A percentile compares a stretch with the other conserved stretches of the same genome.
phyloP scores from a whole-genome alignment of 805 yeast genomes.

The Kuraishia piskuri region DNA sequence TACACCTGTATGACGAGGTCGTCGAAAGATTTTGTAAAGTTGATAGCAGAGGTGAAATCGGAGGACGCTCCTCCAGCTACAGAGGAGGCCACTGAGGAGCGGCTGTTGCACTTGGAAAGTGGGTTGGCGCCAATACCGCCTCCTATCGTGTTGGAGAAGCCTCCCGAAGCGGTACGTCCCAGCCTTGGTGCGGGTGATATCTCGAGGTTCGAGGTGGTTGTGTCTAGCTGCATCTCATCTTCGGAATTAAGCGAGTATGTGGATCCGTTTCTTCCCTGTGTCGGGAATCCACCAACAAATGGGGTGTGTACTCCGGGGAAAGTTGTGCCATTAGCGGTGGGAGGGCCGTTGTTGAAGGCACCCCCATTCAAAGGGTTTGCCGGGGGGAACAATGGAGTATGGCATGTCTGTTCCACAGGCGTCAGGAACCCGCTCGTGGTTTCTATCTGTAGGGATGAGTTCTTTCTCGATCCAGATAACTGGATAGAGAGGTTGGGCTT shows the following conservation, averaged over 20 bases:
- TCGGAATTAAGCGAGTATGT: constrained; percentile 9
- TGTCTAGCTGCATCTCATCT: constrained; percentile 7
- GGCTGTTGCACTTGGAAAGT: not conserved
- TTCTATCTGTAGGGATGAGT: constrained; percentile 5
- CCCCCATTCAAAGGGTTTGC: constrained; percentile 5
- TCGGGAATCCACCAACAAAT: not conserved
- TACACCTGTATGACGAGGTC: constrained; percentile 36
- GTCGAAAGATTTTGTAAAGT: constrained; percentile 25
- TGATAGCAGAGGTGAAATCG: not conserved
- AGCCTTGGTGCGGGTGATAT: not conserved
- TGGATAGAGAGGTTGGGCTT: constrained; percentile 9
- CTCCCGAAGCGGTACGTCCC: not conserved
- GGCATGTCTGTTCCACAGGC: constrained; percentile 8
- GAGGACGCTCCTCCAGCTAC: not conserved
- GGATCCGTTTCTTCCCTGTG: constrained; percentile 5
- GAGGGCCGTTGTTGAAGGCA: not conserved
- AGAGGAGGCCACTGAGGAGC: constrained; percentile 5
- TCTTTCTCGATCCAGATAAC: constrained; percentile 8
- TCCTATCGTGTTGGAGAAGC: not conserved
- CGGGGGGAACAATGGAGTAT: constrained; percentile 6
- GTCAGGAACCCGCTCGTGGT: constrained; percentile 7
- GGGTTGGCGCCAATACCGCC: not conserved
- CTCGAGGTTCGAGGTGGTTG: not conserved
- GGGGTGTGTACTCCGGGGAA: not conserved
- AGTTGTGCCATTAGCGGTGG: not conserved